Conservation (phyloP, 768 basidiomycete genomes). For the Royoungia palumana region DNA sequence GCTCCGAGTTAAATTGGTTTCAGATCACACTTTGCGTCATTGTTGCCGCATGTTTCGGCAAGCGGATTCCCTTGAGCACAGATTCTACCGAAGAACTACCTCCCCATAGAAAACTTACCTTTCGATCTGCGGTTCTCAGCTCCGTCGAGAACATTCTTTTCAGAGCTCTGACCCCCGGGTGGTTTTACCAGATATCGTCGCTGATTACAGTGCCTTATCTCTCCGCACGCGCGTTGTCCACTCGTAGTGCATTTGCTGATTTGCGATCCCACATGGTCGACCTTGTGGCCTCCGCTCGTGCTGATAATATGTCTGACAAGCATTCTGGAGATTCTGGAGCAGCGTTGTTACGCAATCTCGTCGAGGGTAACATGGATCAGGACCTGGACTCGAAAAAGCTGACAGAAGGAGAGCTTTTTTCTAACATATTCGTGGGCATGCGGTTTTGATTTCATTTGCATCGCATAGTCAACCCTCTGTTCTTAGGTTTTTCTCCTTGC, state of each 20-base stretch:
- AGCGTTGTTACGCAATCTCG: conserved; percentile 43
- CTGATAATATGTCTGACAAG: conserved; percentile 31
- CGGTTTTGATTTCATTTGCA: background rate
- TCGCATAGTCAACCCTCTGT: background rate
- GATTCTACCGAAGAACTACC: conserved; percentile 26
- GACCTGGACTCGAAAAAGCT: conserved; percentile 31
- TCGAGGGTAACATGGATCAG: conserved; percentile 45
- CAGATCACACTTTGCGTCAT: conserved; percentile 40
- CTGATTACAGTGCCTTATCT: conserved; percentile 35
- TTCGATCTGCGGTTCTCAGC: conserved; percentile 34
- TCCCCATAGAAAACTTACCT: conserved; percentile 33
- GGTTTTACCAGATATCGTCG: conserved; percentile 26
- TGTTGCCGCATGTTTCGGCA: conserved; percentile 42
- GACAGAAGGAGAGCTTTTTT: conserved; percentile 45
- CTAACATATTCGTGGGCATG: conserved; percentile 45
- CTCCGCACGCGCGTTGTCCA: conserved; percentile 29
- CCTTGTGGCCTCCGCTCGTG: conserved; percentile 38
- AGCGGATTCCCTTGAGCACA: conserved; percentile 32
- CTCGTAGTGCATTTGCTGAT: conserved; percentile 34
- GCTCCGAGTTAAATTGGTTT: background rate
- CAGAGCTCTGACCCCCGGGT: conserved; percentile 33
- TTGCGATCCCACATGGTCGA: conserved; percentile 41
- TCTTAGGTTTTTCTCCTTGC: conserved; percentile 44
- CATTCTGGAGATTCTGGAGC: conserved; percentile 23
- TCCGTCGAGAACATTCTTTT: conserved; percentile 23